These are phyloP conservation scores for Candida ascalaphidarum DNA, from an alignment of 805 yeast species.

Conservation along the genomic window DNA sequence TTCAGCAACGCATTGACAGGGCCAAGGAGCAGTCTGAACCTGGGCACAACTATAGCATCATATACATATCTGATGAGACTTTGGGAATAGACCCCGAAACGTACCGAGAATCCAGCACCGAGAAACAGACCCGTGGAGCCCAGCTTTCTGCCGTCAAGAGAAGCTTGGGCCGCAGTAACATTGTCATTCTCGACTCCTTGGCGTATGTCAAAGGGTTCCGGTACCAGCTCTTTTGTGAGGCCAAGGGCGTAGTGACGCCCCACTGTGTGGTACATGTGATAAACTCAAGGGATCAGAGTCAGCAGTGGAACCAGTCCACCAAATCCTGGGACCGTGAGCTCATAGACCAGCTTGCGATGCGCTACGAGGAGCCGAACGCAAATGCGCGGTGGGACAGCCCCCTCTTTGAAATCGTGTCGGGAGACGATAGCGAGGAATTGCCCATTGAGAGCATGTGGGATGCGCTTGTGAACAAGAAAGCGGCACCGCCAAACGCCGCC, in stretches of 20 bases:
- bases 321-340: conserved; percentile 57
- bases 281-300: conserved; percentile 54
- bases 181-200: conserved; percentile 80
- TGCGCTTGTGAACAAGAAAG: conserved; percentile 48
- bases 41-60: conserved; percentile 51
- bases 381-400: conserved; percentile 93
- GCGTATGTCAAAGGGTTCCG: conserved; percentile 92
- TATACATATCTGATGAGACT: conserved; percentile 69
- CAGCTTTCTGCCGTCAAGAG: conserved; percentile 88
- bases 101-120: conserved; percentile 66
- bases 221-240: conserved; percentile 90
- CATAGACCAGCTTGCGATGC: conserved; percentile 60
- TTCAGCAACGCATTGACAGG: conserved; percentile 38
- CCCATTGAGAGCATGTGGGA: conserved; percentile 66
- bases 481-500: conserved; percentile 76
- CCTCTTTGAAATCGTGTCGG: conserved; percentile 57
- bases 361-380: conserved; percentile 91
- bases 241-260: conserved; percentile 74
- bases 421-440: conserved; percentile 36
- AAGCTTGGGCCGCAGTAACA: conserved; percentile 54
- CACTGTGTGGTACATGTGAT: conserved; percentile 77
- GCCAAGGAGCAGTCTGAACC: conserved; percentile 31
- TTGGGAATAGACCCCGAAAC: conserved; percentile 62
- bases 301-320: conserved; percentile 46
- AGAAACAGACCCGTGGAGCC: conserved; percentile 73